phyloP scores from a whole-genome alignment of 2,329 filamentous ascomycete species.

The Colletotrichum aenigma region DNA sequence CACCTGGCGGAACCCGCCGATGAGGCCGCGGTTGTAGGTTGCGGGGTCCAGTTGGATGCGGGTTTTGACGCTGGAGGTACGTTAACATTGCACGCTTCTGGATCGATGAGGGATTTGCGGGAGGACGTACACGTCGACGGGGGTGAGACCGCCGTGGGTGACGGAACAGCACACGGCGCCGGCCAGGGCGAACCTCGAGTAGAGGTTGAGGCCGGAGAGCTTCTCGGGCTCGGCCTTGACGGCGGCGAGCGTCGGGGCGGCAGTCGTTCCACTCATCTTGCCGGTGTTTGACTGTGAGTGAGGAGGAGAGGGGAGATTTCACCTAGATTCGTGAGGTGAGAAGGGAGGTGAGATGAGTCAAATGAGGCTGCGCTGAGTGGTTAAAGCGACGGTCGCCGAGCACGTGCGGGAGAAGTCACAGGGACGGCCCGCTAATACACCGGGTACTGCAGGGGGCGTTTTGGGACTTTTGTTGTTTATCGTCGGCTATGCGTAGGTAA shows the following conservation, averaged over 20 bases:
- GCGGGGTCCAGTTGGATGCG: constrained; percentile 90
- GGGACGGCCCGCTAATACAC: background rate
- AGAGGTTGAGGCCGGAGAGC: constrained; percentile 68
- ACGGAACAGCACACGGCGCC: constrained; percentile 98
- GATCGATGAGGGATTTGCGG: background rate
- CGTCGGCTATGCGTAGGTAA: background rate
- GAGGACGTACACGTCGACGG: constrained; percentile 95
- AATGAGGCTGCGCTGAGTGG: background rate
- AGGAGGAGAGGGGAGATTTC: background rate
- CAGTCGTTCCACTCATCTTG: constrained; percentile 40
- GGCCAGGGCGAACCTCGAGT: constrained; percentile 95
- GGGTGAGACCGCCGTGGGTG: constrained; percentile 95
- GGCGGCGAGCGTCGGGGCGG: constrained; percentile 48
- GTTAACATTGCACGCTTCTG: background rate
- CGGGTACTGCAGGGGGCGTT: background rate
- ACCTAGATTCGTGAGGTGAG: background rate
- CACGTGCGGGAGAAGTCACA: background rate
- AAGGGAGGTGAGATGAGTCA: background rate
- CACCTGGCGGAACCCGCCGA: constrained; percentile 87
- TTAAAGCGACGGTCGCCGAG: background rate
- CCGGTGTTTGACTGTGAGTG: background rate
- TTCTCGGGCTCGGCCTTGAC: constrained; percentile 45
- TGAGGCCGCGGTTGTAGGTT: constrained; percentile 87
- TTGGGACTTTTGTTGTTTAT: background rate
- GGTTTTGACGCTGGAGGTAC: constrained; percentile 79